phyloP scores from a whole-genome alignment of 1,139 yeast species.

The Yamadazyma sp. region DNA sequence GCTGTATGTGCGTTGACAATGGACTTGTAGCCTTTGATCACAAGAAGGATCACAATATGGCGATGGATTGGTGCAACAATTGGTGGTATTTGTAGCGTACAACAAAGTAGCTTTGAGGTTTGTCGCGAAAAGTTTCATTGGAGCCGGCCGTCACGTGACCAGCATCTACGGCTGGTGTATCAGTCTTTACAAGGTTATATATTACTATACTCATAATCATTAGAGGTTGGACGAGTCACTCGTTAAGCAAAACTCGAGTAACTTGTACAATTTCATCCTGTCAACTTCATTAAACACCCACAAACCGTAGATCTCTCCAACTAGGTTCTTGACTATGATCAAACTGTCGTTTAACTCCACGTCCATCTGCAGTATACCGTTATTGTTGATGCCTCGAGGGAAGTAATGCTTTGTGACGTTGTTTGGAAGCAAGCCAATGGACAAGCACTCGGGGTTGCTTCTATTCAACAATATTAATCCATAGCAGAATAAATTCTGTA shows the following conservation, averaged over 20 bases:
- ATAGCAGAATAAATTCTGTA: constrained; percentile 62
- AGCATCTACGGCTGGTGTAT: not conserved
- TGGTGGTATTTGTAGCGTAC: not conserved
- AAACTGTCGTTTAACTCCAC: constrained; percentile 78
- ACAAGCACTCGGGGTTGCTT: constrained; percentile 71
- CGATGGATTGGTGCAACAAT: constrained; percentile 1
- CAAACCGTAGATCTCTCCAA: constrained; percentile 81
- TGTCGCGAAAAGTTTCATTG: not conserved
- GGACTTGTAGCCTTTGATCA: not conserved
- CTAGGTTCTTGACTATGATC: constrained; percentile 72
- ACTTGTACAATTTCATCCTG: constrained; percentile 58
- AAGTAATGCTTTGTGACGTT: constrained; percentile 45
- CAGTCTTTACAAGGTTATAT: not conserved
- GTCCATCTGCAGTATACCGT: constrained; percentile 55
- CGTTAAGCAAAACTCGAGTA: constrained; percentile 55
- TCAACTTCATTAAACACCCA: constrained; percentile 86
- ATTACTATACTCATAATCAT: not conserved
- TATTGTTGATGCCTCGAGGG: constrained; percentile 40
- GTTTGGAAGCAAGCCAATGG: constrained; percentile 73
- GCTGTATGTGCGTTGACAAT: not conserved
- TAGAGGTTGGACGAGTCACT: constrained; percentile 16
- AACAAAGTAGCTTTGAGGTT: not conserved
- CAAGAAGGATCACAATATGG: not conserved
- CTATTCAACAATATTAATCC: constrained; percentile 81
- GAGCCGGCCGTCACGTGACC: not conserved